Evolutionary conservation across 176 grass and related monocot genomes (phyloP).

Genomic region (Alloteropsis semialata): DNA sequence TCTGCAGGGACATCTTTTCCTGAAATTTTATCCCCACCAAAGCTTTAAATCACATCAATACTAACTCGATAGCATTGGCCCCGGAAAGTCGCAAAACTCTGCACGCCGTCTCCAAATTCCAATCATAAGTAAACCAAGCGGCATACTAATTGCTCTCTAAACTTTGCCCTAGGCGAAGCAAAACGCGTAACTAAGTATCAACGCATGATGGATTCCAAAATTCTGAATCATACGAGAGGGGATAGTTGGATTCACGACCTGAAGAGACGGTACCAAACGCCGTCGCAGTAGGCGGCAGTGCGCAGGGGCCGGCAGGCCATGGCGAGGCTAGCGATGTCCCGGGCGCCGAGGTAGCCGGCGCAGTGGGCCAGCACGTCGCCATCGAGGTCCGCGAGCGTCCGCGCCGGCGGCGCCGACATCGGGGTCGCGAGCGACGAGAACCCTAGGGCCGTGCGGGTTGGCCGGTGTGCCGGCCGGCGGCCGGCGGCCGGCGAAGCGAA

Average conservation of each 20-base stretch:
- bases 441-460: not conserved
- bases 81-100: not conserved
- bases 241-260: constrained; percentile 23
- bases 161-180: not conserved
- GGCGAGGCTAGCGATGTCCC: constrained; percentile 64
- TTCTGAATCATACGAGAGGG: not conserved
- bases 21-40: not conserved
- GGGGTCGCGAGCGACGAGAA: constrained; percentile 19
- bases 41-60: not conserved
- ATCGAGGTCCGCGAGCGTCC: constrained; percentile 57
- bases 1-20: not conserved
- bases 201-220: not conserved
- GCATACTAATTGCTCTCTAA: not conserved
- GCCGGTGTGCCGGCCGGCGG: not conserved
- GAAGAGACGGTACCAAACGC: constrained; percentile 73
- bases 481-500: too few relatives aligned
- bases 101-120: not conserved
- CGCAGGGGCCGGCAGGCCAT: constrained; percentile 62
- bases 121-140: not conserved
- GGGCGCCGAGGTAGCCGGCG: constrained; percentile 42
- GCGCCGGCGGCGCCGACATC: constrained; percentile 29
- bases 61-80: not conserved
- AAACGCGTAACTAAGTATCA: not conserved
- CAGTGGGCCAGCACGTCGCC: constrained; percentile 73
- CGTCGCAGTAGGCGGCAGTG: constrained; percentile 60